phyloP scores from a whole-genome alignment of 2,329 filamentous ascomycete genomes.

The Juglanconis oblonga region DNA sequence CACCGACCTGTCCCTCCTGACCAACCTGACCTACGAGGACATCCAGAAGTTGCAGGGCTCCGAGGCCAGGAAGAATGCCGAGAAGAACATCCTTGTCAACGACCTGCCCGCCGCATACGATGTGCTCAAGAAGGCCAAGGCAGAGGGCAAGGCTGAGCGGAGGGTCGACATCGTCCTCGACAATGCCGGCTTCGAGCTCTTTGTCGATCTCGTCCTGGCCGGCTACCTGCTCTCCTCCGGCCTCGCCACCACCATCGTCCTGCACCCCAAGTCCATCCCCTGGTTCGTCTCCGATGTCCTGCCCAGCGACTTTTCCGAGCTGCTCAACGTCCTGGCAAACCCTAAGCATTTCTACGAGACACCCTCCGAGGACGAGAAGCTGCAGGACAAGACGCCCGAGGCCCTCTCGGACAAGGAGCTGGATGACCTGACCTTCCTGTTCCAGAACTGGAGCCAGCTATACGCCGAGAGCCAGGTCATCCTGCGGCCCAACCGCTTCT shows the following conservation, averaged over 20 bases:
- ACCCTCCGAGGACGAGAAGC: conserved; percentile 63
- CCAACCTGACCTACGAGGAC: conserved; percentile 87
- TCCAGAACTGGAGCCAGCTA: conserved; percentile 74
- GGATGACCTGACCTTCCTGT: conserved; percentile 70
- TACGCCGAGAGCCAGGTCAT: conserved; percentile 82
- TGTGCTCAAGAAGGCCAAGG: conserved; percentile 25
- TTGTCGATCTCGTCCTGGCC: conserved; percentile 88
- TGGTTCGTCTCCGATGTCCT: conserved; percentile 98
- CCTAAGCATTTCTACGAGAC: conserved; percentile 77
- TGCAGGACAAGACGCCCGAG: conserved; percentile 53
- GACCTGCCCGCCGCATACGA: conserved; percentile 55
- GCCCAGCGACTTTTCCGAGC: conserved; percentile 77
- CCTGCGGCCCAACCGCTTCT: conserved; percentile 83
- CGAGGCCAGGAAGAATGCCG: conserved; percentile 77
- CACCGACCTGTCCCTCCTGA: conserved; percentile 87
- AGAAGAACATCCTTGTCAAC: conserved; percentile 90
- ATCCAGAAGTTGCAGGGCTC: conserved; percentile 95
- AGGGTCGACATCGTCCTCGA: conserved; percentile 93
- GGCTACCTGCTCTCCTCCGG: conserved; percentile 84
- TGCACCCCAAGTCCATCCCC: conserved; percentile 92
- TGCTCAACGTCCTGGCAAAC: conserved; percentile 75
- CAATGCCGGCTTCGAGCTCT: conserved; percentile 96
- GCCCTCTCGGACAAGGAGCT: conserved; percentile 67
- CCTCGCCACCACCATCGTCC: conserved; percentile 80
- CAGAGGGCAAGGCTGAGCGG: conserved; percentile 50